Evolutionary conservation across 2,329 filamentous ascomycete species (phyloP).

Genomic region (Aspergillus phoenicis): DNA sequence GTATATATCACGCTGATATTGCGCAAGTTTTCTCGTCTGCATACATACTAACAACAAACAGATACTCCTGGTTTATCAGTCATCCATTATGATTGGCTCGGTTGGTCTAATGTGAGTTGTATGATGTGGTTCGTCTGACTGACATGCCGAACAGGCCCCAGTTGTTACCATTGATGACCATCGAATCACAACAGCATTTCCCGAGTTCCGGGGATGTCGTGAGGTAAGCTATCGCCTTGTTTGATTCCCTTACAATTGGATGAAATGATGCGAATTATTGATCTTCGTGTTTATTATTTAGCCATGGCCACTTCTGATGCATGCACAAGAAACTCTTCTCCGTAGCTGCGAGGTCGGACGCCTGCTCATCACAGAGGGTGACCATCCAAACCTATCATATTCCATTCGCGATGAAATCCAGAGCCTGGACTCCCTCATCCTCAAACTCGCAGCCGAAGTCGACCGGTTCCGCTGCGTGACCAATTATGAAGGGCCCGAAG

Average conservation of each 20-base stretch:
- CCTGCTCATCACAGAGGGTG: constrained; percentile 13
- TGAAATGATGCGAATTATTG: no score
- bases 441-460: constrained; percentile 15
- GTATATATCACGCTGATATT: constrained; percentile 14
- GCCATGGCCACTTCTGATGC: constrained; percentile 19
- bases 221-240: constrained; percentile 11
- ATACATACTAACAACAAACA: not conserved
- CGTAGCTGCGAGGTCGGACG: constrained; percentile 5
- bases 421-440: constrained; percentile 17
- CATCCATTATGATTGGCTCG: constrained; percentile 17
- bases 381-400: not conserved
- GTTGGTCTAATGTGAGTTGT: constrained; percentile 7
- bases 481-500: constrained; percentile 21
- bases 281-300: not conserved
- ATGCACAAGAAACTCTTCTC: constrained; percentile 23
- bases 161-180: constrained; percentile 22
- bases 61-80: constrained; percentile 23
- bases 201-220: constrained; percentile 19
- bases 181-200: constrained; percentile 28
- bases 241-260: not conserved
- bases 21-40: not conserved
- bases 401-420: constrained; percentile 17
- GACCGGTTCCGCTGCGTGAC: constrained; percentile 19
- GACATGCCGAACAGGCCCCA: constrained; percentile 16
- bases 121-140: not conserved